These are phyloP conservation scores for Globomyces pollinis-pini DNA, from an alignment of 192 early-diverging fungal genomes.

Conservation along the genomic window DNA sequence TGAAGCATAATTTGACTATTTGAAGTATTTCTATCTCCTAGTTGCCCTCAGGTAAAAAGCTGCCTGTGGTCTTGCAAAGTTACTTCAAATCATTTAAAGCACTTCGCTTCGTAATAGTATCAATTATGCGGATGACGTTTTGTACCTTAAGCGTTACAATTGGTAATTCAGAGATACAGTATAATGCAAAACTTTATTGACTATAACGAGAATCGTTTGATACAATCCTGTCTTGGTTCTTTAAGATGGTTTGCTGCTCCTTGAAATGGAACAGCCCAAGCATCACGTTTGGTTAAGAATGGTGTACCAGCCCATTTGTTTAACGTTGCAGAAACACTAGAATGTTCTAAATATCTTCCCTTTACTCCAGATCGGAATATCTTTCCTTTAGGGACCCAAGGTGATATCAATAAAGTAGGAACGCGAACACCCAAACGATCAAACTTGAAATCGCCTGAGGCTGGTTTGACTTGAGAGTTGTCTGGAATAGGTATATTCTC, in stretches of 20 bases:
- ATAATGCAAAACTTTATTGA: too few species aligned
- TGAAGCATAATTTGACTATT: too few species aligned
- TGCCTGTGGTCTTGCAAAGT: too few species aligned
- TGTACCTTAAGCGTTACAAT: too few species aligned
- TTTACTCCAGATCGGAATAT: slow-evolving; percentile 9
- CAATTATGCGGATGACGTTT: too few species aligned
- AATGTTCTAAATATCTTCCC: slow-evolving; percentile 39
- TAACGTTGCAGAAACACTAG: slow-evolving; percentile 37
- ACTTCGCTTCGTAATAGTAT: too few species aligned
- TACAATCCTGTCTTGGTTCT: background rate
- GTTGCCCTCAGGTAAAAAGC: too few species aligned
- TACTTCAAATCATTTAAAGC: too few species aligned
- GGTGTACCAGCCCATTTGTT: slow-evolving; percentile 17
- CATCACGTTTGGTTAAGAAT: slow-evolving; percentile 7
- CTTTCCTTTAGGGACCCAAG: slow-evolving; percentile 31
- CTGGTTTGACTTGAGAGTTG: slow-evolving; percentile 3
- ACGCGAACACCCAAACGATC: slow-evolving; percentile 44
- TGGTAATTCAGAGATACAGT: too few species aligned
- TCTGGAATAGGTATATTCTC: slow-evolving; percentile 39
- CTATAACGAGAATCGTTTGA: too few species aligned
- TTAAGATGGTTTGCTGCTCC: background rate
- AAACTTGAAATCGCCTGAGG: slow-evolving; percentile 30
- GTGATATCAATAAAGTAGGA: slow-evolving; percentile 39
- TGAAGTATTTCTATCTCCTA: too few species aligned
- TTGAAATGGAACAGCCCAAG: slow-evolving; percentile 7